Percentiles rank a stretch among this genome's conserved stretches.
Evolutionary conservation across 2,329 filamentous ascomycete genomes (phyloP).

Genomic region (Sodiomyces alkalinus): DNA sequence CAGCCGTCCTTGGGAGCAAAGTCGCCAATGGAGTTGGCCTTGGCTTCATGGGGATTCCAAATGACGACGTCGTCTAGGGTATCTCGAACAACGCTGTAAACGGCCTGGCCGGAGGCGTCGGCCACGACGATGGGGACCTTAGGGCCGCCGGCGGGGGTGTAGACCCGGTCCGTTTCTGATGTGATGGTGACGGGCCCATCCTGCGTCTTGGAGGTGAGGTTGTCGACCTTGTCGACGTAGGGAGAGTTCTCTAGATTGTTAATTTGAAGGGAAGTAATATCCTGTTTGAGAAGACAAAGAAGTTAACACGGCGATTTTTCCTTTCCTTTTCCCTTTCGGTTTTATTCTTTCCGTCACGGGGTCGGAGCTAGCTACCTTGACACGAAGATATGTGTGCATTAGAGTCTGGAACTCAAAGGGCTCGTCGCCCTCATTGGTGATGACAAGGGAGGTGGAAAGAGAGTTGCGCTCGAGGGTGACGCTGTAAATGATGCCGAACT

Average conservation of each 20-base stretch:
- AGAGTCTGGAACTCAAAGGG: slow-evolving; percentile 85
- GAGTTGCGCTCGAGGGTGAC: slow-evolving; percentile 66
- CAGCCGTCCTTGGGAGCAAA: slow-evolving; percentile 82
- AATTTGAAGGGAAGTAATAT: slow-evolving; percentile 60
- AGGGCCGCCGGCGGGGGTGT: slow-evolving; percentile 53
- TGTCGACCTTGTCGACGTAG: slow-evolving; percentile 75
- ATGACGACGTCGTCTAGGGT: slow-evolving; percentile 80
- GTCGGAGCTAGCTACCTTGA: slow-evolving; percentile 50
- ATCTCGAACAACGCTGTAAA: slow-evolving; percentile 65
- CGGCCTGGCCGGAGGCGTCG: slow-evolving; percentile 41
- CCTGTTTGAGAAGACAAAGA: too few species aligned
- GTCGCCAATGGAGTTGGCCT: slow-evolving; percentile 67
- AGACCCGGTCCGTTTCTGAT: slow-evolving; percentile 77
- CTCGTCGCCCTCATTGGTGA: slow-evolving; percentile 72
- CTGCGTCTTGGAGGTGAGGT: slow-evolving; percentile 47
- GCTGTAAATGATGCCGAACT: slow-evolving; percentile 85
- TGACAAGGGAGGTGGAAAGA: slow-evolving; percentile 67
- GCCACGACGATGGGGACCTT: slow-evolving; percentile 41
- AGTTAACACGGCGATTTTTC: too few species aligned
- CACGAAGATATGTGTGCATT: slow-evolving; percentile 76
- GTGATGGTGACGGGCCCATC: slow-evolving; percentile 52
- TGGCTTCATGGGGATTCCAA: slow-evolving; percentile 93
- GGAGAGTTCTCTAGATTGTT: slow-evolving; percentile 60
- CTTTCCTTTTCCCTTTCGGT: too few species aligned
- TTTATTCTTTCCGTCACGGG: too few species aligned